These are phyloP conservation scores for Murraya koenigii DNA, from an alignment of 345 rosid genomes.

Conservation along the genomic window DNA sequence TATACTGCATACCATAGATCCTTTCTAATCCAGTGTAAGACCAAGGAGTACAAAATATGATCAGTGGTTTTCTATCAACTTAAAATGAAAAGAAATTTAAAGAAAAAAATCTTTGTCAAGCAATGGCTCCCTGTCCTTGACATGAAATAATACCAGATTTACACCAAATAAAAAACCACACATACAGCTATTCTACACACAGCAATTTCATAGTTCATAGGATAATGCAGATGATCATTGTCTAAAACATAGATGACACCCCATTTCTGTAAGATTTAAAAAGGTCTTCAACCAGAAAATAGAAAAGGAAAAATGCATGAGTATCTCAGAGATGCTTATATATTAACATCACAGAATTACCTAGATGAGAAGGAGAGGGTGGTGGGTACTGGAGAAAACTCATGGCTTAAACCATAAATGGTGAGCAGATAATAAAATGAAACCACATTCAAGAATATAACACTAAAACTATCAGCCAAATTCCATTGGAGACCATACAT, in stretches of 20 bases:
- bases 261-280: neutral
- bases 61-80: neutral
- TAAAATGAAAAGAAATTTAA: neutral
- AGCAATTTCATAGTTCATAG: neutral
- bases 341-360: neutral
- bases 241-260: neutral
- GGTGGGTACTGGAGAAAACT: too few relatives aligned
- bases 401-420: neutral
- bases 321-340: neutral
- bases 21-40: neutral
- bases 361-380: neutral
- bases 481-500: slow-evolving; percentile 1
- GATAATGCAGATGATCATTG: neutral
- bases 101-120: neutral
- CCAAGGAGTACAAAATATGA: neutral
- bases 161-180: neutral
- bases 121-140: neutral
- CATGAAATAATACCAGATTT: neutral
- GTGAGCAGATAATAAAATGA: neutral
- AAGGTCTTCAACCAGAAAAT: neutral
- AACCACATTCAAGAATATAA: neutral
- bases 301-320: neutral
- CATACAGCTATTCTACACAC: neutral
- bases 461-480: neutral
- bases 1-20: neutral